These are phyloP conservation scores for Wickerhamomyces bisporus DNA, from an alignment of 805 yeast species.

Conservation along the genomic window DNA sequence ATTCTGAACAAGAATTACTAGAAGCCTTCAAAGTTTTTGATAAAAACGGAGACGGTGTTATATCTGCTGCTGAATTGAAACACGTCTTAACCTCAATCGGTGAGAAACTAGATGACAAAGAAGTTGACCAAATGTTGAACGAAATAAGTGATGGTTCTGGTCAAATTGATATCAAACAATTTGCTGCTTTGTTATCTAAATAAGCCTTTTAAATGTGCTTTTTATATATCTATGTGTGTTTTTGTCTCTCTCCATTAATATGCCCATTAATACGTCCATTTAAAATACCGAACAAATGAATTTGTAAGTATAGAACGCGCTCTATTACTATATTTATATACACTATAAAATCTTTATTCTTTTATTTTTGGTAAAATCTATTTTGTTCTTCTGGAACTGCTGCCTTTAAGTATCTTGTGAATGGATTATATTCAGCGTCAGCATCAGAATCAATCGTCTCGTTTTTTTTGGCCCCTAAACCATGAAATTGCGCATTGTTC, in stretches of 20 bases:
- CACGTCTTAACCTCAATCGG: conserved; percentile 97
- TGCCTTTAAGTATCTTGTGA: conserved; percentile 29
- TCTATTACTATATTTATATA: too few species aligned
- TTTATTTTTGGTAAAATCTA: conserved; percentile 26
- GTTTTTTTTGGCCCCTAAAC: background rate
- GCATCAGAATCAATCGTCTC: conserved; percentile 9
- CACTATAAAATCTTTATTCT: too few species aligned
- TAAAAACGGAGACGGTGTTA: conserved; percentile 90
- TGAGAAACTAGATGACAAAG: conserved; percentile 93
- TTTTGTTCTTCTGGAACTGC: conserved; percentile 34
- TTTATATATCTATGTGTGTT: background rate
- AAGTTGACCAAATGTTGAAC: conserved; percentile 94
- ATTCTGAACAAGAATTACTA: conserved; percentile 92
- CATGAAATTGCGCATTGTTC: too few species aligned
- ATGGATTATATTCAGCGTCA: conserved; percentile 29
- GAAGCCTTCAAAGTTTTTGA: conserved; percentile 99
- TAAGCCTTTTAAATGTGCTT: conserved; percentile 29
- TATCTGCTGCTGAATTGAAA: conserved; percentile 92
- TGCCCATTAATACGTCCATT: too few species aligned
- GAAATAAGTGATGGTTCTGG: conserved; percentile 97
- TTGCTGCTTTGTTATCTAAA: conserved; percentile 84
- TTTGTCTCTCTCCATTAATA: conserved; percentile 1
- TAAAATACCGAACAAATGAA: too few species aligned
- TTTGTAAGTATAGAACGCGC: too few species aligned
- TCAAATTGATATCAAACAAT: conserved; percentile 94